These are phyloP conservation scores for Daldinia eschscholtzii DNA, from an alignment of 2,329 filamentous ascomycete species.

Conservation along the genomic window DNA sequence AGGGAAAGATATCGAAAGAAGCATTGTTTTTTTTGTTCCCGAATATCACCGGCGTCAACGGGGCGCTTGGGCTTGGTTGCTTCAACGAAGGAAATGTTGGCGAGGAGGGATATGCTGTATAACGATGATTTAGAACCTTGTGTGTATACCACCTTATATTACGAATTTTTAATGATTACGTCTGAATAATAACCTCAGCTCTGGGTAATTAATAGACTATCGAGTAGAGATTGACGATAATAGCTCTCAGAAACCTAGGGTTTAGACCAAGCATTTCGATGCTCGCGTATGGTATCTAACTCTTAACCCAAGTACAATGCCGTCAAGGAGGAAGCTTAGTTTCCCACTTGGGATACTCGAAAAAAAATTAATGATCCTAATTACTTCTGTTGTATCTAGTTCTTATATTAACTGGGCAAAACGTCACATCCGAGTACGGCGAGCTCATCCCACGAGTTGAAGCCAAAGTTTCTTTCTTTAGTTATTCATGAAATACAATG, in stretches of 20 bases:
- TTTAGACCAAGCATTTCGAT: background rate
- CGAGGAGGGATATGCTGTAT: background rate
- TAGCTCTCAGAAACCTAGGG: no score
- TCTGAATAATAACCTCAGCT: conserved; percentile 12
- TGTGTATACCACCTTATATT: conserved; percentile 36
- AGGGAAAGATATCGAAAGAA: background rate
- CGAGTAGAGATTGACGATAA: no score
- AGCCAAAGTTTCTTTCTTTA: conserved; percentile 14
- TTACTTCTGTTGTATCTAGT: conserved; percentile 1
- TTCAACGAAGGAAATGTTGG: background rate
- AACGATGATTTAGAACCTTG: background rate
- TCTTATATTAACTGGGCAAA: background rate
- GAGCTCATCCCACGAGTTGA: conserved; percentile 9
- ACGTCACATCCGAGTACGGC: background rate
- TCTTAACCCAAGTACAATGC: background rate
- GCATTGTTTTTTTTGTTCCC: conserved; percentile 2
- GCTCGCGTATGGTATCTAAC: background rate
- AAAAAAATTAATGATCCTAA: background rate
- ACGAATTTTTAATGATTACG: conserved; percentile 23
- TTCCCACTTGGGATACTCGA: conserved; percentile 35
- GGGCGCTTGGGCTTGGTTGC: background rate
- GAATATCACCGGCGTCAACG: conserved; percentile 5
- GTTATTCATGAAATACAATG: conserved; percentile 31
- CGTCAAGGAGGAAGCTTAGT: background rate
- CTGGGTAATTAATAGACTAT: background rate